Base-by-base conservation (phyloP, 2,329 filamentous ascomycete species). In the Malbranchea cinnamomea region DNA sequence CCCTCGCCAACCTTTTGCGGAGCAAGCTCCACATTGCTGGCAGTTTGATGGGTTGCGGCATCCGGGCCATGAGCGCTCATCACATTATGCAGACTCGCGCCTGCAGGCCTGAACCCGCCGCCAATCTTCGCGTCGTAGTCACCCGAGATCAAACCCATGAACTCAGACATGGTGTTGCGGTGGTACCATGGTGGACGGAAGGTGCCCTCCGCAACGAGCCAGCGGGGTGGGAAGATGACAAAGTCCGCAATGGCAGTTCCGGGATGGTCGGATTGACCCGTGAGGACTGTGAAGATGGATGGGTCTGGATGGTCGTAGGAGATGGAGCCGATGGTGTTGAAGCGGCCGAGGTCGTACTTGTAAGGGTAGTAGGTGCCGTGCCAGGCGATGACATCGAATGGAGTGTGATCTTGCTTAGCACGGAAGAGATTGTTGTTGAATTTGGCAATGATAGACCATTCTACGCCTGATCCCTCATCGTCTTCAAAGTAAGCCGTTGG, bases 301-400 rank as follows among this genome's bases (percentile, higher is more conserved):
- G 79, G 79, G 46, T 85, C 79, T 1, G 78, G 78, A 46, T 85
- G 79, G 50, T 85, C 79, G 46, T 71, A 81, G 5, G 71, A 77
- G 40, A 81, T 72, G 32, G 65, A 72, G 12, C 78, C 79, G 25
- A 85, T 73, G 24, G 71, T 72, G 55, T 76, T 78, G 63, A 83
- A 85, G 18, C 77, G 71, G 15, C 74, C 76, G 1, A 85, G 65
- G 44, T 84, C 79, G 57, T 85, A 85, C 55, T 85, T 85, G 65
- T 73, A 82, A 0, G 79, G 79, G 37, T 78, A 77, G 54, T 83
- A 84, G 38, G 72, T 78, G 25, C 79, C 79, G 47, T 85, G 78
- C 78, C 78, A 85, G 3, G 74, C 77, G 3, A 83, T 78, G 0
- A 85, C 70, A 42, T 85, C 78, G 44, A 83, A 85, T 0, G 79